These are phyloP conservation scores for Trifolium repens DNA, from an alignment of 306 rosid species.

Conservation along the genomic window DNA sequence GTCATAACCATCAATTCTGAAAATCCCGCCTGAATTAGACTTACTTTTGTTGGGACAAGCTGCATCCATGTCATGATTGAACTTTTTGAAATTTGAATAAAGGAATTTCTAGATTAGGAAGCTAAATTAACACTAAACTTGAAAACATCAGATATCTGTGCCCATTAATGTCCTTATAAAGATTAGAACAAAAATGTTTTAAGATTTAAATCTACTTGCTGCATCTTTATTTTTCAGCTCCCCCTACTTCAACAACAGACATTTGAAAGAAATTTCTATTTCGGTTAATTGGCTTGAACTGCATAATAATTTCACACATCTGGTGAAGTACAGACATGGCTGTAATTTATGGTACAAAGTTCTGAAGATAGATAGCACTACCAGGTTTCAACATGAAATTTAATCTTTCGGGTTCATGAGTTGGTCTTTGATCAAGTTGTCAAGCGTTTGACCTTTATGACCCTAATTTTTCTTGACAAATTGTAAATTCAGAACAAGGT, in stretches of 20 bases:
- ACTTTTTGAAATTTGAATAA: slow-evolving; percentile 5
- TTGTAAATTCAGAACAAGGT: slow-evolving; percentile 31
- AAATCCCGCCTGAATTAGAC: slow-evolving; percentile 20
- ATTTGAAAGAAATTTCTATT: slow-evolving; percentile 7
- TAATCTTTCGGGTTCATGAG: slow-evolving; percentile 7
- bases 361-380: slow-evolving; percentile 2
- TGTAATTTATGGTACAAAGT: slow-evolving; percentile 19
- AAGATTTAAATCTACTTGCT: slow-evolving; percentile 8
- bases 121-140: slow-evolving; percentile 13
- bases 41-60: slow-evolving; percentile 11
- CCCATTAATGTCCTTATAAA: slow-evolving; percentile 8
- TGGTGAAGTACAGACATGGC: neutral
- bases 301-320: slow-evolving; percentile 1
- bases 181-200: slow-evolving; percentile 25
- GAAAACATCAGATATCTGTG: slow-evolving; percentile 16
- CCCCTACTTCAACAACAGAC: slow-evolving; percentile 8
- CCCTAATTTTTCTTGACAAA: slow-evolving; percentile 24
- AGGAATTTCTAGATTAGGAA: neutral
- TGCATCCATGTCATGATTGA: slow-evolving; percentile 16
- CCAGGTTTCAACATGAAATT: neutral
- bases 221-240: neutral
- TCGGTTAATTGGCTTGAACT: neutral
- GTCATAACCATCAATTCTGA: slow-evolving; percentile 12
- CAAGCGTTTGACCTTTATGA: neutral
- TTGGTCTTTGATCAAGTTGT: neutral